Evolutionary conservation across 768 basidiomycete genomes (phyloP).

Genomic region (Pleurotus cornucopiae): DNA sequence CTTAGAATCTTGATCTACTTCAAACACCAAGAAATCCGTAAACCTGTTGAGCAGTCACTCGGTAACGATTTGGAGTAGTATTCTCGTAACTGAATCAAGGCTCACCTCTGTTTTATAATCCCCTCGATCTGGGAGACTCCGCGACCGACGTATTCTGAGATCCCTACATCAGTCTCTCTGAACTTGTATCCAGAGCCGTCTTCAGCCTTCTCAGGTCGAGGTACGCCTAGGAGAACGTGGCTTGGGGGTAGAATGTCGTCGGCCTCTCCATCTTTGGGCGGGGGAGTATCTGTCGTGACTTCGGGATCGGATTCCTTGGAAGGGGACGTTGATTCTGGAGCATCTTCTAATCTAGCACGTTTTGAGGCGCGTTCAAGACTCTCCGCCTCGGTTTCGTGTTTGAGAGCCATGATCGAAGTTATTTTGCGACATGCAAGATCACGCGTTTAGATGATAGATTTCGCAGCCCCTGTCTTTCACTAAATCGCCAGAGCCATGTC

Average conservation of each 20-base stretch:
- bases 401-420: conserved; percentile 26
- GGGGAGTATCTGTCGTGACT: conserved; percentile 5
- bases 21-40: conserved; percentile 94
- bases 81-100: too few species aligned
- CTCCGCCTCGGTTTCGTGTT: conserved; percentile 51
- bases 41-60: conserved; percentile 51
- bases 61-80: too few species aligned
- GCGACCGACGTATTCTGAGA: conserved; percentile 77
- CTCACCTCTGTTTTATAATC: conserved; percentile 95
- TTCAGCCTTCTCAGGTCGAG: conserved; percentile 38
- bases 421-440: too few species aligned
- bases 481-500: not conserved
- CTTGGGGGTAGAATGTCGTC: conserved; percentile 62
- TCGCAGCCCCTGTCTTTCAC: not conserved
- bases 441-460: not conserved
- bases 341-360: conserved; percentile 7
- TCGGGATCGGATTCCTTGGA: not conserved
- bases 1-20: conserved; percentile 79
- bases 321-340: not conserved
- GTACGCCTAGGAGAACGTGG: conserved; percentile 61
- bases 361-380: conserved; percentile 21
- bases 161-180: conserved; percentile 82
- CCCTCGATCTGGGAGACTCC: conserved; percentile 75
- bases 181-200: conserved; percentile 54
- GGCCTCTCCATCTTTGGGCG: conserved; percentile 19